Evolutionary conservation across 2,329 filamentous ascomycete species (phyloP), one percentile per base, ranked within the genome.

Genomic region (Penicillium sp.): DNA sequence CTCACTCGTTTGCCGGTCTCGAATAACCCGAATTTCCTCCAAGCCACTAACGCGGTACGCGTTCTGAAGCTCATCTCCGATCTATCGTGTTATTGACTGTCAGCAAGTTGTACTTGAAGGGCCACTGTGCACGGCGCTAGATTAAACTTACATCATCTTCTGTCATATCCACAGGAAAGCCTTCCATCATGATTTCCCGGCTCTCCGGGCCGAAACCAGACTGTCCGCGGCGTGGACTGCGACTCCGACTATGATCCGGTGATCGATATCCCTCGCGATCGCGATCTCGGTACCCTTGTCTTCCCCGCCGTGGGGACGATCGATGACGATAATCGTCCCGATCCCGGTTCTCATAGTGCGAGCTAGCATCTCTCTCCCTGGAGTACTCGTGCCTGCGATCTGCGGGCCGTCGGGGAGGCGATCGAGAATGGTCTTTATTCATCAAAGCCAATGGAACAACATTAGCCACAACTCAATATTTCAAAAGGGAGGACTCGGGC

Each of bases 11-110:
- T 83, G 81, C 56, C 83, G 79, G 65, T 86, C 83, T 59, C 83
- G 82, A 65, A 86, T 86, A 53, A 86, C 76, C 18, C 83, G 78
- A 50, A 86, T 76, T 65, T 85, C 83, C 66, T 85, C 83, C 60
- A 86, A 72, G n/a, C 77, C 78, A 57, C 81, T 76, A 61, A 83
- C 74, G 66, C 79, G 74, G 63, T 85, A 81, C 63, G 77, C 78
- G 65, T 82, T 78, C 65, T 76, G 75, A 66, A 86, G 76, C 77
- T 85, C 83, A 74, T 77, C 77, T 66, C 79, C 78, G 70, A 86
- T 83, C 84, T 86, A 76, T 81, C 77, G 9, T 36, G 14, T 18
- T 14, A 16, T 9, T 22, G 16, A 49, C 3, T 24, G 51, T 80
- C 73, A 80, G 78, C 70, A 60, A 73, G 61, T 61, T 72, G 69